Conservation (phyloP, 345 rosid species). For the Arabidopsis thaliana region DNA sequence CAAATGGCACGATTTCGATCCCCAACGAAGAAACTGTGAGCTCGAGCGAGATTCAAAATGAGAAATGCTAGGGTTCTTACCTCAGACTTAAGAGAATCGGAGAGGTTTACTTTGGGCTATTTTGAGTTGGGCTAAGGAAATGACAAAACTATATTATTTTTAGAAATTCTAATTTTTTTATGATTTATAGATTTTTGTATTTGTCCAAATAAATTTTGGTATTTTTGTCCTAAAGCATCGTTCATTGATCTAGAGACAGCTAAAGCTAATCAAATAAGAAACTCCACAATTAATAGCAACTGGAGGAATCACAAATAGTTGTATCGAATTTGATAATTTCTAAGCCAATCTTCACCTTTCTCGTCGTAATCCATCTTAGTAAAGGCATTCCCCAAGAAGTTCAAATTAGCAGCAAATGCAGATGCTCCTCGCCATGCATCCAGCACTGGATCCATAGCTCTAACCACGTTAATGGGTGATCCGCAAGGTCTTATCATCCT, state of each 20-base stretch:
- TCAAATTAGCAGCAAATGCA: conserved; percentile 58
- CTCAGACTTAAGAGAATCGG: neutral
- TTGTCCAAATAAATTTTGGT: neutral
- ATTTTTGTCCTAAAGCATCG: neutral
- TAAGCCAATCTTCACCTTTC: conserved; percentile 97
- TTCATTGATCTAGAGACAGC: neutral
- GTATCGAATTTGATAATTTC: conserved; percentile 69
- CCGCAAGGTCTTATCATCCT: conserved; percentile 89
- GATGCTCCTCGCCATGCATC: conserved; percentile 99
- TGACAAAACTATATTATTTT: no score
- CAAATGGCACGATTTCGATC: conserved; percentile 2
- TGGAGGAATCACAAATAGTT: conserved; percentile 17
- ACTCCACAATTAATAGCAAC: neutral
- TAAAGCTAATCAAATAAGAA: neutral
- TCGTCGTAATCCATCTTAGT: conserved; percentile 72
- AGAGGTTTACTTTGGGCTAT: conserved; percentile 31
- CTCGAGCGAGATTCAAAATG: conserved; percentile 31
- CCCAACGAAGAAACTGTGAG: conserved; percentile 3
- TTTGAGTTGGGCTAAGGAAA: conserved; percentile 15
- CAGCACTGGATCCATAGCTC: conserved; percentile 78
- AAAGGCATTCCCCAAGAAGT: conserved; percentile 68
- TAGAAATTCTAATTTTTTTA: no score
- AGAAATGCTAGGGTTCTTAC: conserved; percentile 31
- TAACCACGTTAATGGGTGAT: conserved; percentile 61
- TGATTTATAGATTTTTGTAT: neutral